Base-by-base conservation (phyloP, 2,329 filamentous ascomycete species). In the Lachnellula hyalina region DNA sequence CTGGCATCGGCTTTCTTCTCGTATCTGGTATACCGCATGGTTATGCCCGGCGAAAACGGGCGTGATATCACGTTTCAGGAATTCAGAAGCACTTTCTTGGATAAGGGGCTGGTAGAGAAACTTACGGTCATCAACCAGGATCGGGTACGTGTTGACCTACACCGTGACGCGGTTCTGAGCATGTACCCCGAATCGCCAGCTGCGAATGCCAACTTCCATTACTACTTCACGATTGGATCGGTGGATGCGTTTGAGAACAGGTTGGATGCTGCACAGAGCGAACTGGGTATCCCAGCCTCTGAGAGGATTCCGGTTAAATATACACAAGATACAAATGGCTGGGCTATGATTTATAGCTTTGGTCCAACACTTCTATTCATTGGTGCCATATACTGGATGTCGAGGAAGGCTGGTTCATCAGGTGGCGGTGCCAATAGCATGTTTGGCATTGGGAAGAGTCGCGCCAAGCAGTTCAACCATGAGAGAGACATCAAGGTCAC, bases 51-150 rank as follows among this genome's bases (percentile, higher is more conserved):
- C 19, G 85, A 88, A 60, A 79, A 77, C 59, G 78, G 75, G 53
- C 78, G 84, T 67, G 93, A 99, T 69, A 96, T 99, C 56, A 97
- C 94, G 53, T 99, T 91, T 90, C 92, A 99, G 74, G 94, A 99
- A 74, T 90, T 99, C 74, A 81, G 89, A 60, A 92, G 84, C 64
- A 94, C 90, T 34, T 97, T 96, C 78, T 78, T 99, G 57, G 91
- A 96, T 74, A 96, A 96, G 77, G 94, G 94, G 7, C 80, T 99
- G 23, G 92, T 99, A 19, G 89, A 96, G 74, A 96, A 92, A 76
- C 80, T 99, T 63, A 85, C 86, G 17, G 86, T 96, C 35, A 81
- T 96, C 50, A 85, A 91, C 64, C 82, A 85, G 60, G 85, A 83
- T 65, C 83, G 82, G 58, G 94, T 97, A 46, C 83, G 87, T 52